Base-by-base conservation (phyloP, 116 monocot genomes). In the Cymodocea nodosa region DNA sequence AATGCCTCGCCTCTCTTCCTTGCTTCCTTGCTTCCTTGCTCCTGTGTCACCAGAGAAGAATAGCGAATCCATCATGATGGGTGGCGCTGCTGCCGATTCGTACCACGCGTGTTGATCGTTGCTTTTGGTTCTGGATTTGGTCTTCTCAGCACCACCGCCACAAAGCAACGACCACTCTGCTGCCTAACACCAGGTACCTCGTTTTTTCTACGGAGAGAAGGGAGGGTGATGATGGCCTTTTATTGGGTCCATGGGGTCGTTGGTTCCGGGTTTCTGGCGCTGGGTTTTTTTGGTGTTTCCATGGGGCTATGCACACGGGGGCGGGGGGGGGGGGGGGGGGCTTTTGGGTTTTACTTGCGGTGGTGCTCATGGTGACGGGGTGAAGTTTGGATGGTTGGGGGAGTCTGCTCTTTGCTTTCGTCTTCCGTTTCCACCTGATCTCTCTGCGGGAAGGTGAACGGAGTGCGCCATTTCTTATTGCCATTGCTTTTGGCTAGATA, bases 361-460 rank as follows among this genome's bases (percentile, higher is more conserved):
- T 57, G 0, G 57, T 57, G 55, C 11, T 55, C 2, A 20, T 57
- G 20, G 20, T 23, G 44, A 44, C 12, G 44, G 44, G 6, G 1
- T 57, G 14, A 57, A 57, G 57, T 57, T 57, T 25, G 57, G 57
- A 14, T 57, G 3, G 23, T 57, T 57, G 20, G 57, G 57, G 24
- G 57, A 57, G 24, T 23, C 20, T 22, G 23, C 20, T 23, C 6
- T 57, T 57, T 57, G 23, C 57, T 57, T 57, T 24, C 57, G 11
- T 57, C 23, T 57, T 57, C 57, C 57, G 23, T 57, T 57, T 24
- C 57, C 23, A 57, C 13, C 24, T 24, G 57, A 57, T 57, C 57
- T 57, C 57, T 57, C 57, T 57, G 57, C 23, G 24, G 24, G 23
- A 57, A 57, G 57, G 57, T 23, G 57, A 57, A 4, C 12, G 57